A percentile compares a stretch with the other conserved stretches of the same genome.
Evolutionary conservation across 2,329 filamentous ascomycete genomes (phyloP).

Genomic region (Cladosporium sp.): DNA sequence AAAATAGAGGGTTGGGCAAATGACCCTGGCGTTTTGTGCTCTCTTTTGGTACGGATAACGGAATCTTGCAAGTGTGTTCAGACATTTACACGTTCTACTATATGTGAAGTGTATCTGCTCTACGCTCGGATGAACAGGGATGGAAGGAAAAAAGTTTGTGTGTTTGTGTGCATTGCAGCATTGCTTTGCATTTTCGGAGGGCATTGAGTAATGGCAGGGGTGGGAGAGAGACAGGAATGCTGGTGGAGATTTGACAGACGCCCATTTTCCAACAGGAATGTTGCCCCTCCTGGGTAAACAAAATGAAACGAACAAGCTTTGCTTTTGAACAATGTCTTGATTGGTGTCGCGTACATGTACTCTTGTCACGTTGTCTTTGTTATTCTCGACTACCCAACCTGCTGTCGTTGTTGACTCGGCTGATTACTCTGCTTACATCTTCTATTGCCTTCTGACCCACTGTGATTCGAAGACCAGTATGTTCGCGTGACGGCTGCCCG

Average conservation of each 20-base stretch:
- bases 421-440: too few relatives aligned
- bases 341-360: conserved; percentile 3
- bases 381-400: neutral
- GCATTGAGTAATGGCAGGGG: neutral
- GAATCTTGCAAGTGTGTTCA: neutral
- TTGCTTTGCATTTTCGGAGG: neutral
- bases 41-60: neutral
- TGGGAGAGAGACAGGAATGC: neutral
- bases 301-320: neutral
- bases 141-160: neutral
- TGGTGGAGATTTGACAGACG: neutral
- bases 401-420: neutral
- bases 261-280: conserved; percentile 5
- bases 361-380: neutral
- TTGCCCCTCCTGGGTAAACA: neutral
- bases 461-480: neutral
- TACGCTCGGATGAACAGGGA: neutral
- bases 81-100: neutral
- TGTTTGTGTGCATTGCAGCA: neutral
- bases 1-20: neutral
- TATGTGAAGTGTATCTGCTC: neutral
- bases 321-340: neutral
- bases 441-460: too few relatives aligned
- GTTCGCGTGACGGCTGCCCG: neutral
- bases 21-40: neutral